These are phyloP conservation scores for Aspergillus incahuasiensis DNA, from an alignment of 495 filamentous ascomycete species.

Conservation along the genomic window DNA sequence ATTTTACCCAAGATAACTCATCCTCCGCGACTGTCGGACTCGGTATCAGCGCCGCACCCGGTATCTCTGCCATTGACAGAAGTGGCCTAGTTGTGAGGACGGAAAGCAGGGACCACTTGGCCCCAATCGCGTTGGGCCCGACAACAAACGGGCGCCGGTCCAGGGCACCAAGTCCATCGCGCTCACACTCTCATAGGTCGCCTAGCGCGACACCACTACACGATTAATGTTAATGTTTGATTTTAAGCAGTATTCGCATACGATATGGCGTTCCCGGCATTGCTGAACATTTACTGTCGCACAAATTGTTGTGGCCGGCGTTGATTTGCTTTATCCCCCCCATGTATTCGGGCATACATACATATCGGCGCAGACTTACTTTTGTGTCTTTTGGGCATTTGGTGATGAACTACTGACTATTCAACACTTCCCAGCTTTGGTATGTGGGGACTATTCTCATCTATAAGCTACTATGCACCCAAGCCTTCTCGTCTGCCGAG, in stretches of 20 bases:
- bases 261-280: not conserved
- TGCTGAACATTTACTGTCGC: not conserved
- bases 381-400: not conserved
- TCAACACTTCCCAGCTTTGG: too few species aligned
- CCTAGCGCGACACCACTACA: slow-evolving; percentile 38
- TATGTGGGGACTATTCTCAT: too few species aligned
- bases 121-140: slow-evolving; percentile 38
- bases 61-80: slow-evolving; percentile 58
- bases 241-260: slow-evolving; percentile 5
- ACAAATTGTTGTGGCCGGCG: not conserved
- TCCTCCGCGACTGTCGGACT: slow-evolving; percentile 46
- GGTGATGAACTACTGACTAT: not conserved
- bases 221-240: slow-evolving; percentile 31
- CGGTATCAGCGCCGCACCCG: slow-evolving; percentile 43
- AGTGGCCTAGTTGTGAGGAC: slow-evolving; percentile 71
- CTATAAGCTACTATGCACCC: too few species aligned
- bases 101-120: slow-evolving; percentile 73
- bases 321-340: not conserved
- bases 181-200: slow-evolving; percentile 39
- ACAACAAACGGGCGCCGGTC: slow-evolving; percentile 44
- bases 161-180: slow-evolving; percentile 41
- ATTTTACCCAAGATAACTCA: slow-evolving; percentile 55
- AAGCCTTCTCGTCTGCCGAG: too few species aligned
- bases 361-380: not conserved
- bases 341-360: not conserved